Conservation (phyloP, 139 green algal genomes). For the Picochlorum sp. region DNA sequence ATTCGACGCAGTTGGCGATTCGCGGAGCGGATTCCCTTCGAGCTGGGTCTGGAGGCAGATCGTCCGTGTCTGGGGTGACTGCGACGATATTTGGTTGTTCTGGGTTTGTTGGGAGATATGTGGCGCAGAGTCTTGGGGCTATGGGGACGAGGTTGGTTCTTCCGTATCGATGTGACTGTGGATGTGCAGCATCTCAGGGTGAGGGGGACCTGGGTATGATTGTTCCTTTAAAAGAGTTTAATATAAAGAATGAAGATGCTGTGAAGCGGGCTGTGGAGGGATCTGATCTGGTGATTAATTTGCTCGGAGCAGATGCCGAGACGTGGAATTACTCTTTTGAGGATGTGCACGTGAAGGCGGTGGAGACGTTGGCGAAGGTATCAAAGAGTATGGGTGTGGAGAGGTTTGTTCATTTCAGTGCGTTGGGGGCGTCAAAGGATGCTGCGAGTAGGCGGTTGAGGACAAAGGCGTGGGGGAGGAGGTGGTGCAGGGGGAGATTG, state of each 20-base stretch:
- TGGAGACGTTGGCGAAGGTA: constrained; percentile 43
- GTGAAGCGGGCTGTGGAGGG: constrained; percentile 56
- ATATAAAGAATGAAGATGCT: constrained; percentile 64
- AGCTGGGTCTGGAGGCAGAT: constrained; percentile 48
- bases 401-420: constrained; percentile 69
- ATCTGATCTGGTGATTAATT: constrained; percentile 88
- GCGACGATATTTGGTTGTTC: constrained; percentile 89
- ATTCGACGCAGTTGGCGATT: constrained; percentile 27
- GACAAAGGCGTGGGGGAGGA: constrained; percentile 71
- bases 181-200: constrained; percentile 77
- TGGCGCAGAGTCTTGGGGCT: constrained; percentile 74
- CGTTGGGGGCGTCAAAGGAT: constrained; percentile 51
- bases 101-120: constrained; percentile 91
- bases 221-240: constrained; percentile 17
- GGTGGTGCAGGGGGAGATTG: constrained; percentile 36
- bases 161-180: constrained; percentile 72
- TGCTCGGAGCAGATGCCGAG: constrained; percentile 76
- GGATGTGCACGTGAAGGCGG: constrained; percentile 52
- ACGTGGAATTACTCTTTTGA: constrained; percentile 90
- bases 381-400: constrained; percentile 39
- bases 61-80: constrained; percentile 69
- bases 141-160: constrained; percentile 71
- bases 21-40: constrained; percentile 22
- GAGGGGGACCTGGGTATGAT: constrained; percentile 91
- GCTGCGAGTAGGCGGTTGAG: constrained; percentile 54